Conservation (phyloP, 371 early-diverging fungal species). For the Apophysomyces trapeziformis region DNA sequence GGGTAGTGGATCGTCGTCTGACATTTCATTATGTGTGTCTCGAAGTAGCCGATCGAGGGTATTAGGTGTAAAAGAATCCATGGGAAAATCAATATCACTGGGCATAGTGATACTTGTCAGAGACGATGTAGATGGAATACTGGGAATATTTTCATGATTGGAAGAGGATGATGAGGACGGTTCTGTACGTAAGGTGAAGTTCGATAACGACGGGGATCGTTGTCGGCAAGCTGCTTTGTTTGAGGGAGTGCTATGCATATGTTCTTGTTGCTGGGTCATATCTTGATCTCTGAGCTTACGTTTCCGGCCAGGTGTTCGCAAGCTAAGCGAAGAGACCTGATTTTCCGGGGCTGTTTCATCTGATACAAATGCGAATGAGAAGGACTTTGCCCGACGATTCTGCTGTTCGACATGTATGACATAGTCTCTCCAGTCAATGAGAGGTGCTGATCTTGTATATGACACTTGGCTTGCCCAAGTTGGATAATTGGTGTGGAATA, state of each 20-base stretch:
- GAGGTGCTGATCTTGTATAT: conserved; percentile 23
- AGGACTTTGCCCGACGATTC: conserved; percentile 16
- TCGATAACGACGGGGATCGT: neutral
- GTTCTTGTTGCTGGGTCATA: neutral
- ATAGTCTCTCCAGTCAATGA: conserved; percentile 43
- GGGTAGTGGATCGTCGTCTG: neutral
- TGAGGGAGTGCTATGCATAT: neutral
- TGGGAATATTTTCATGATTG: neutral
- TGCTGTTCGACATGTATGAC: conserved; percentile 31
- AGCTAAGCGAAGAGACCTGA: neutral
- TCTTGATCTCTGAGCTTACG: conserved; percentile 6
- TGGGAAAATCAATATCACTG: neutral
- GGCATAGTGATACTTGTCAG: conserved; percentile 5
- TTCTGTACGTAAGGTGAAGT: neutral
- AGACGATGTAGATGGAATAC: neutral
- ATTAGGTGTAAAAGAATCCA: neutral
- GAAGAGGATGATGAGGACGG: conserved; percentile 8
- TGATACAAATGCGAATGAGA: conserved; percentile 28
- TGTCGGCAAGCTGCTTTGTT: neutral
- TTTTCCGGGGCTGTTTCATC: conserved; percentile 20
- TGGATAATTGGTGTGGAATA: conserved; percentile 34
- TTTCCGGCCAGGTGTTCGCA: neutral
- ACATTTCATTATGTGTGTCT: neutral
- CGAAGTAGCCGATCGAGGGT: neutral
- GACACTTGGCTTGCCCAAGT: conserved; percentile 31